These are phyloP conservation scores for Boletus vermiculosoides DNA, from an alignment of 768 basidiomycete genomes.

Conservation along the genomic window DNA sequence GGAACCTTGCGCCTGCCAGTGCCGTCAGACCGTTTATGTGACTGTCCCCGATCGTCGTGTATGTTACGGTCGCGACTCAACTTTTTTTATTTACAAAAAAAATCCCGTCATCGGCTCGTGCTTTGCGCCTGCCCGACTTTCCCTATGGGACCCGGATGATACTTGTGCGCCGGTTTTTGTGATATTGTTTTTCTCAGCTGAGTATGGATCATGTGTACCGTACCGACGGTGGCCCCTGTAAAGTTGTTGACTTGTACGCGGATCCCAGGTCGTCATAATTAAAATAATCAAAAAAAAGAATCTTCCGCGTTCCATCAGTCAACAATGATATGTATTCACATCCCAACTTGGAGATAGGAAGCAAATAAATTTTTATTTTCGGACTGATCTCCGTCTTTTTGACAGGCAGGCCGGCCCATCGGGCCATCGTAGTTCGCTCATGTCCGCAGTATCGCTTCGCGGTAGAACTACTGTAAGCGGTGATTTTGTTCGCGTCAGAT, in stretches of 20 bases:
- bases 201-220: background rate
- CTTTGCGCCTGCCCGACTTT: background rate
- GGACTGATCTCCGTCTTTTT: constrained; percentile 12
- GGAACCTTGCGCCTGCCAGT: constrained; percentile 4
- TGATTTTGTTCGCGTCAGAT: background rate
- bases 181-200: background rate
- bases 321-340: background rate
- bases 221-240: background rate
- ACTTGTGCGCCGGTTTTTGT: background rate
- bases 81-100: background rate
- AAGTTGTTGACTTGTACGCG: constrained; percentile 5
- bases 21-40: constrained; percentile 3
- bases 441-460: constrained; percentile 21
- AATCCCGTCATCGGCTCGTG: background rate
- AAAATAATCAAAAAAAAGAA: background rate
- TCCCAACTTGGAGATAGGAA: background rate
- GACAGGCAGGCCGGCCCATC: background rate
- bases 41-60: background rate
- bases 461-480: constrained; percentile 17
- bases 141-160: background rate
- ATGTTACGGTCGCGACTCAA: background rate
- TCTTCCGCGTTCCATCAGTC: background rate
- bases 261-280: background rate
- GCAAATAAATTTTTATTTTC: background rate
- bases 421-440: constrained; percentile 2